phyloP scores from a whole-genome alignment of 78 protist species.

The Emiliania huxleyi region DNA sequence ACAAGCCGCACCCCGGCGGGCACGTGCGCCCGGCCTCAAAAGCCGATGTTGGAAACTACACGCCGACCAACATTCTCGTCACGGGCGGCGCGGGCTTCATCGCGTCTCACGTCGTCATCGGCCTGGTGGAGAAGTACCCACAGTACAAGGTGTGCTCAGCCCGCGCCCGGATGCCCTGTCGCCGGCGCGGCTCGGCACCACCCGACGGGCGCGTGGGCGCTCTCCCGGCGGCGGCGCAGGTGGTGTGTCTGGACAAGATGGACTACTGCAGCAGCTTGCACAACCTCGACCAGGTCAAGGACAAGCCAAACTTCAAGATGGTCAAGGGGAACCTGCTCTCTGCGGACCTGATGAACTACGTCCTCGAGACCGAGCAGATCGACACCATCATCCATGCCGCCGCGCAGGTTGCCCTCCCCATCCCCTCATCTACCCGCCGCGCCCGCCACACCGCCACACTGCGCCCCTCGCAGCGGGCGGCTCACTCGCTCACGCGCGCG shows the following conservation, averaged over 20 bases:
- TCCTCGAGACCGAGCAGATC: constrained; percentile 64
- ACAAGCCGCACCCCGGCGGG: too few species aligned
- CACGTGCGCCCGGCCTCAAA: too few species aligned
- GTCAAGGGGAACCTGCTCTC: constrained; percentile 73
- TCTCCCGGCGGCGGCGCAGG: too few species aligned
- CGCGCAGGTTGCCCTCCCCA: constrained; percentile 75
- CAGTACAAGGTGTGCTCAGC: background rate
- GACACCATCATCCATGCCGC: constrained; percentile 95
- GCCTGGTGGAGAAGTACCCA: constrained; percentile 42
- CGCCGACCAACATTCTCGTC: background rate
- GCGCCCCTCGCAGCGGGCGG: too few species aligned
- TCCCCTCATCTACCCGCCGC: background rate
- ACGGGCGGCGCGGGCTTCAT: constrained; percentile 95
- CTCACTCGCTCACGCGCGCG: too few species aligned
- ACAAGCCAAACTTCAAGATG: constrained; percentile 55
- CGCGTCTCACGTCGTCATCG: too few species aligned
- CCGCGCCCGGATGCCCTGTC: too few species aligned
- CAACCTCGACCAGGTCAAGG: constrained; percentile 46
- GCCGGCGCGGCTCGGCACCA: too few species aligned
- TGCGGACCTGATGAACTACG: constrained; percentile 55
- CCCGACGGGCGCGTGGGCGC: too few species aligned
- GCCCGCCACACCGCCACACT: too few species aligned
- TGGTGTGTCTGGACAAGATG: constrained; percentile 76
- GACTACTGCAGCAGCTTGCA: constrained; percentile 80
- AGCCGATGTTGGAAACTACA: background rate